Conservation (phyloP, 192 early-diverging fungal species). For the Coemansia sp. region DNA sequence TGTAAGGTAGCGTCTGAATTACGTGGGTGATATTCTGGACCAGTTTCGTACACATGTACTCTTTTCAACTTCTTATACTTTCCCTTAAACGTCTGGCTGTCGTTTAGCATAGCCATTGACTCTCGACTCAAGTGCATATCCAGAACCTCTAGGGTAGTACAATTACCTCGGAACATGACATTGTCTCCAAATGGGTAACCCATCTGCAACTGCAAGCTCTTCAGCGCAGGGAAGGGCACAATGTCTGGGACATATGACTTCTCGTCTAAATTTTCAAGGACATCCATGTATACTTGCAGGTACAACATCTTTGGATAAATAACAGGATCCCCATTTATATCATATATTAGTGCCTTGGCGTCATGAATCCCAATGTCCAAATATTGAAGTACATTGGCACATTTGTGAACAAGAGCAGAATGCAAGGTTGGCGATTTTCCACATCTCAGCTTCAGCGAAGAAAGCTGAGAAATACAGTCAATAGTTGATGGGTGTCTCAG, state of each 20-base stretch:
- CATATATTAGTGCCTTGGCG: neutral
- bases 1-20: neutral
- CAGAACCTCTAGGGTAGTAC: neutral
- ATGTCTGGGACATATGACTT: neutral
- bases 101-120: neutral
- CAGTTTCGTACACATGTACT: neutral
- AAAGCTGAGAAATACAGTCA: neutral
- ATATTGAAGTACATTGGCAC: neutral
- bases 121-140: neutral
- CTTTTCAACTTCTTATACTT: neutral
- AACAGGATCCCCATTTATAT: neutral
- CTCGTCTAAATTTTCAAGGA: neutral
- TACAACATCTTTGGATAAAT: neutral
- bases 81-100: neutral
- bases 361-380: neutral
- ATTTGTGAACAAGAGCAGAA: neutral
- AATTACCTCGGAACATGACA: conserved; percentile 12
- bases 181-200: conserved; percentile 2
- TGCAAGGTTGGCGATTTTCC: neutral
- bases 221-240: conserved; percentile 8
- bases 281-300: neutral
- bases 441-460: neutral
- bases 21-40: neutral
- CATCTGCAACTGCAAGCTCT: neutral
- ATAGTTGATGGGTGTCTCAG: neutral